phyloP scores from a whole-genome alignment of 495 filamentous ascomycete species.

The Acidiella bohemica region DNA sequence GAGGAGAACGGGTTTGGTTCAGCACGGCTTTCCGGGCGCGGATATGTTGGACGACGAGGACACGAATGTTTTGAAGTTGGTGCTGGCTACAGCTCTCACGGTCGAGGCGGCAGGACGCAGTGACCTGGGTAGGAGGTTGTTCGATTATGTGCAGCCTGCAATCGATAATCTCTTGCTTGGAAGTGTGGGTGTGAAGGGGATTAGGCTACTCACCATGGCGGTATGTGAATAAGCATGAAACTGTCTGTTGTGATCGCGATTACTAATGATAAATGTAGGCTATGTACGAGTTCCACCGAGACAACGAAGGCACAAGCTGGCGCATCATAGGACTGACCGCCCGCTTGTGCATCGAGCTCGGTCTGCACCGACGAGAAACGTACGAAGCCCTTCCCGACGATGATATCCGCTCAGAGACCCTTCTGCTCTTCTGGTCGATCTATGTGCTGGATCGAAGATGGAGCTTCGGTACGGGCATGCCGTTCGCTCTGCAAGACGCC shows the following conservation, averaged over 20 bases:
- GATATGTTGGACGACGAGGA: conserved; percentile 54
- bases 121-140: conserved; percentile 54
- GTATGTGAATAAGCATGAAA: conserved; percentile 42
- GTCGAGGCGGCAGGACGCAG: conserved; percentile 67
- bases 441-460: conserved; percentile 71
- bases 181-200: conserved; percentile 48
- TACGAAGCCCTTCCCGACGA: conserved; percentile 52
- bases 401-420: conserved; percentile 43
- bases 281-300: conserved; percentile 72
- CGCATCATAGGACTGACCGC: conserved; percentile 62
- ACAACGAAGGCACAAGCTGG: conserved; percentile 70
- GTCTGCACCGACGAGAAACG: conserved; percentile 62
- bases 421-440: conserved; percentile 65
- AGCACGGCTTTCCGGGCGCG: conserved; percentile 40
- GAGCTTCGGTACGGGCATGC: conserved; percentile 69
- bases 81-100: conserved; percentile 60
- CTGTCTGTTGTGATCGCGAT: conserved; percentile 1
- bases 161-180: conserved; percentile 57
- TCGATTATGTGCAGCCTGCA: conserved; percentile 53
- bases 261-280: conserved; percentile 35
- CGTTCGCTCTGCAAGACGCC: conserved; percentile 67
- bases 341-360: conserved; percentile 66
- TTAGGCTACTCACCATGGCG: conserved; percentile 61
- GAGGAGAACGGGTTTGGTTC: conserved; percentile 41
- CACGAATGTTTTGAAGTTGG: conserved; percentile 60